Evolutionary conservation across 495 filamentous ascomycete genomes (phyloP), one percentile per base, ranked within the genome.

Genomic region (Penicillium argentinense): DNA sequence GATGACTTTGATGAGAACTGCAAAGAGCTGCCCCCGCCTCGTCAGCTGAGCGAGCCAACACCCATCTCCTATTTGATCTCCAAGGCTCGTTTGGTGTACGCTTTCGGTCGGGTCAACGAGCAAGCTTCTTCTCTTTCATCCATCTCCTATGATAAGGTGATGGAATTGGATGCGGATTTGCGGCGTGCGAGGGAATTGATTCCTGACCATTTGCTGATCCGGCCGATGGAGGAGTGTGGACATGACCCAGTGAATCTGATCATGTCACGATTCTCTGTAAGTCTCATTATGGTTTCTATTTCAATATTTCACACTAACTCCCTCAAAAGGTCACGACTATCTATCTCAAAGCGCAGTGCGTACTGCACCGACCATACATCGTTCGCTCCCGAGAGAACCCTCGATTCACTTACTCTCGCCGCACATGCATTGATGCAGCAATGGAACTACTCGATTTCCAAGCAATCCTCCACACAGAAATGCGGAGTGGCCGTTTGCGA

Each of bases 341-440:
- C n/a, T 93, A 88, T 58, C 83, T 95, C 56, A 96, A 95, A 67
- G 84, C 87, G 11, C 78, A 95, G 59, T 89, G 85, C 47, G 83
- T 95, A 22, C 80, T 98, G 16, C 95, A 98, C 64, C 81, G 91
- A 18, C 89, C 87, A 46, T 97, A 92, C 60, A 77, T 96, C 52
- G 72, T 78, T 12, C 79, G 83, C 39, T 86, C 90, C 5, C 76
- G 88, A n/a, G 78, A 86, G 49, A 91, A 92, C 60, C 79, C 83
- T 16, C 76, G 89, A 4, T 96, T 92, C 51, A 82, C 85, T 9
- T 86, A 91, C 56, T 96, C 89, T 5, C 82, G 91, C 12, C 83
- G 84, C 39, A 88, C 84, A 24, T 95, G 91, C 50, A 86, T 97
- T 42, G 89, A 96, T 53, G 86, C 91, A 1, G 89, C 88, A 1